Evolutionary conservation across 2,329 filamentous ascomycete species (phyloP).

Genomic region (Aureobasidium sp.): DNA sequence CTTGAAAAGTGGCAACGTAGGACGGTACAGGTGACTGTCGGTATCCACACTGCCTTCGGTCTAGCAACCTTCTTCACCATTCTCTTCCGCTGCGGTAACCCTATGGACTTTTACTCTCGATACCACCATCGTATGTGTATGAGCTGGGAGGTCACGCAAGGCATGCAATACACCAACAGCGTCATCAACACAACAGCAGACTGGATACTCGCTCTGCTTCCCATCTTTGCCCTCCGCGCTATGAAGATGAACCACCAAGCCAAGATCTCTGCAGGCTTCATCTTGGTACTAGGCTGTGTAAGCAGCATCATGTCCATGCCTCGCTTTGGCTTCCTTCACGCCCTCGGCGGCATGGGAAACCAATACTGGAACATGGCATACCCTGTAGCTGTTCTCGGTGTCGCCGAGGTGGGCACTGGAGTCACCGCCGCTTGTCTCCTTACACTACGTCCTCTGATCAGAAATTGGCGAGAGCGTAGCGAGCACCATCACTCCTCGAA

Average conservation of each 20-base stretch:
- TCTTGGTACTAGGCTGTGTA: neutral
- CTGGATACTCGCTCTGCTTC: constrained; percentile 3
- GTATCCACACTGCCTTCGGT: constrained; percentile 26
- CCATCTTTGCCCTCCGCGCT: constrained; percentile 5
- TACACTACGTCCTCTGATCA: constrained; percentile 28
- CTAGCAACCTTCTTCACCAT: constrained; percentile 27
- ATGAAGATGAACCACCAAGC: constrained; percentile 1
- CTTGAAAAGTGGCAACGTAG: constrained; percentile 33
- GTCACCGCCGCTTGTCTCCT: constrained; percentile 28
- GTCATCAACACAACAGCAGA: constrained; percentile 1
- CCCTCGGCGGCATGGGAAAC: neutral
- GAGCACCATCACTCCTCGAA: neutral
- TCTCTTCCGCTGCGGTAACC: constrained; percentile 10
- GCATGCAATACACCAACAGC: constrained; percentile 12
- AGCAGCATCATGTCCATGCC: constrained; percentile 10
- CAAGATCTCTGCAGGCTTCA: constrained; percentile 8
- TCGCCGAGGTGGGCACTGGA: constrained; percentile 29
- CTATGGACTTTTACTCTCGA: neutral
- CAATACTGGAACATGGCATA: constrained; percentile 20
- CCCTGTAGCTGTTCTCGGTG: constrained; percentile 22
- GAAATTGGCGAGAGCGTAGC: neutral
- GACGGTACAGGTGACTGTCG: constrained; percentile 23
- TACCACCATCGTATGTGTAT: neutral
- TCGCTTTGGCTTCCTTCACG: neutral
- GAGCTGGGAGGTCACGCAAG: constrained; percentile 17